phyloP scores from a whole-genome alignment of 768 basidiomycete genomes.

The Strobilomyces confusus region DNA sequence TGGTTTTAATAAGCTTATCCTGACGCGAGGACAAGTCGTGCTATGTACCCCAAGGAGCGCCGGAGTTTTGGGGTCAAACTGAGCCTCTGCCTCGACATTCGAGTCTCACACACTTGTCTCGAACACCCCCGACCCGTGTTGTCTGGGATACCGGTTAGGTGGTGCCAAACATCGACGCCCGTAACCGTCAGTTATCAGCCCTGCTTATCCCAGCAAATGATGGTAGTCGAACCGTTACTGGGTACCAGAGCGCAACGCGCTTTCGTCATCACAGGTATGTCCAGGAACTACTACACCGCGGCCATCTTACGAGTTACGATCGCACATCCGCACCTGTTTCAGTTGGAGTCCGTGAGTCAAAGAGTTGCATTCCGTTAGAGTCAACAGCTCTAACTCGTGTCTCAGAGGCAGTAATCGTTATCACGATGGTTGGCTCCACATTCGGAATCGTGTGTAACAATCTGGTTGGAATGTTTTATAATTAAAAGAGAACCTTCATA shows the following conservation, averaged over 20 bases:
- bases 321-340: conserved; percentile 1
- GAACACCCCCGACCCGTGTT: neutral
- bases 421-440: conserved; percentile 68
- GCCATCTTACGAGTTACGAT: conserved; percentile 7
- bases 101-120: too few relatives aligned
- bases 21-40: too few relatives aligned
- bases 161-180: neutral
- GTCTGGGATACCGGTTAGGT: neutral
- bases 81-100: neutral
- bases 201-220: conserved; percentile 28
- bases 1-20: too few relatives aligned
- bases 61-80: too few relatives aligned
- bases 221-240: conserved; percentile 72
- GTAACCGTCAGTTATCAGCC: conserved; percentile 10
- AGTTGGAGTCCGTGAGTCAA: conserved; percentile 59
- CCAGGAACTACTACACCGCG: neutral
- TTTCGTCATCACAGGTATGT: conserved; percentile 69
- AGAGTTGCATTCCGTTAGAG: neutral
- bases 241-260: conserved; percentile 68
- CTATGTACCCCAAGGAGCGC: too few relatives aligned
- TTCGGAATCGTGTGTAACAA: conserved; percentile 53
- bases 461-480: neutral
- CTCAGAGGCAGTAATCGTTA: conserved; percentile 70
- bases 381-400: neutral
- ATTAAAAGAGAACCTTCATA: conserved; percentile 21